These are phyloP conservation scores for Curvularia hawaiiensis DNA, from an alignment of 2,329 filamentous ascomycete genomes.

Conservation along the genomic window DNA sequence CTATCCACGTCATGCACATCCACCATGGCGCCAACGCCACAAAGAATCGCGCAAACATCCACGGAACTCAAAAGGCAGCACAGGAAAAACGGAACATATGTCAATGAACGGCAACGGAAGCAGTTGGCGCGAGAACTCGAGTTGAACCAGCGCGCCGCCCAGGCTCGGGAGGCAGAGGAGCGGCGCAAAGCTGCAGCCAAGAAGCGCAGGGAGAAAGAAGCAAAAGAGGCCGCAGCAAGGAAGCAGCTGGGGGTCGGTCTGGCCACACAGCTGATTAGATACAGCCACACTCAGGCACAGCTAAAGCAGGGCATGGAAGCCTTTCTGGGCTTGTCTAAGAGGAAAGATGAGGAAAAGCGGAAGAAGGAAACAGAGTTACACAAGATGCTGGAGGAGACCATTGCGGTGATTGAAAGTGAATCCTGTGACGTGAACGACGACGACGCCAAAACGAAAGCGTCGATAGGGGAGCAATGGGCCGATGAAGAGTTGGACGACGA, in stretches of 20 bases:
- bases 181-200: slow-evolving; percentile 36
- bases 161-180: slow-evolving; percentile 41
- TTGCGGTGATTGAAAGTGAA: slow-evolving; percentile 35
- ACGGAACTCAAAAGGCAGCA: slow-evolving; percentile 42
- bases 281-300: slow-evolving; percentile 44
- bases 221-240: slow-evolving; percentile 37
- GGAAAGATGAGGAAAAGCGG: slow-evolving; percentile 27
- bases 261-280: slow-evolving; percentile 49
- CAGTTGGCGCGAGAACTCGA: slow-evolving; percentile 40
- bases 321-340: slow-evolving; percentile 38
- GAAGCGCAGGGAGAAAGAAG: slow-evolving; percentile 40
- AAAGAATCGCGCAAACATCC: slow-evolving; percentile 41
- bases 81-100: slow-evolving; percentile 35
- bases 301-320: slow-evolving; percentile 48
- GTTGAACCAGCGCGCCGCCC: slow-evolving; percentile 41
- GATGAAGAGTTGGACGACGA: slow-evolving; percentile 45
- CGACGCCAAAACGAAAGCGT: slow-evolving; percentile 10
- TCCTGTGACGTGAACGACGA: slow-evolving; percentile 36
- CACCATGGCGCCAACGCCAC: slow-evolving; percentile 33
- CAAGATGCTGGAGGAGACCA: slow-evolving; percentile 29
- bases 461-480: slow-evolving; percentile 24
- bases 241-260: slow-evolving; percentile 40
- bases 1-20: slow-evolving; percentile 11
- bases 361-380: slow-evolving; percentile 25
- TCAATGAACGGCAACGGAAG: slow-evolving; percentile 35